Conservation (phyloP, 106 monocot species). For the Narthecium ossifragum region DNA sequence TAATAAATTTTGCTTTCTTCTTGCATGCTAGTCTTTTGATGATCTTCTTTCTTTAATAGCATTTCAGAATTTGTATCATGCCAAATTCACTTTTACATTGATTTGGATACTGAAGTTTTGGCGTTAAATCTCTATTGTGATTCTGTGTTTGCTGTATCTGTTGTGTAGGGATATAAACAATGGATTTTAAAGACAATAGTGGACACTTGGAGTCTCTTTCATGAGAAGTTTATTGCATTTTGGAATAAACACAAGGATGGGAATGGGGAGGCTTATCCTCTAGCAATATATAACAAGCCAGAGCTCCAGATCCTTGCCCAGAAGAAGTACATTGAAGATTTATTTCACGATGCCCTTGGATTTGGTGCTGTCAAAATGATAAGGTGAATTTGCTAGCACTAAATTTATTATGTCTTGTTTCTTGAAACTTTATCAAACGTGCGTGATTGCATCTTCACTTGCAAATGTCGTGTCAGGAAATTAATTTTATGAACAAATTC, state of each 20-base stretch:
- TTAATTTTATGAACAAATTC: too few species aligned
- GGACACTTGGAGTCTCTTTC: conserved; percentile 82
- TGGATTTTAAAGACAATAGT: conserved; percentile 84
- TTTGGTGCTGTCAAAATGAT: conserved; percentile 98
- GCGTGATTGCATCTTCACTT: too few species aligned
- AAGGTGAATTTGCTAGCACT: conserved; percentile 37
- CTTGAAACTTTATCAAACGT: too few species aligned
- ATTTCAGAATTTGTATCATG: too few species aligned
- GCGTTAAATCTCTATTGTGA: too few species aligned
- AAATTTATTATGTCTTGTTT: too few species aligned
- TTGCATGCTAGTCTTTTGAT: too few species aligned
- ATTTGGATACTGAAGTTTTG: too few species aligned
- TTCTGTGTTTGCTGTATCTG: not conserved
- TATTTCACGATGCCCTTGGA: conserved; percentile 88
- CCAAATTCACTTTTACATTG: too few species aligned
- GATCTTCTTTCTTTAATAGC: too few species aligned
- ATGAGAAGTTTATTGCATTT: conserved; percentile 59
- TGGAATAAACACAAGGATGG: conserved; percentile 81
- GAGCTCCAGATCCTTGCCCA: conserved; percentile 49
- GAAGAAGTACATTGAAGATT: conserved; percentile 62
- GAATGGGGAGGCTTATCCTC: conserved; percentile 76
- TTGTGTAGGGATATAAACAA: conserved; percentile 67
- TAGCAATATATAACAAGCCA: conserved; percentile 48
- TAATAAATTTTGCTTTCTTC: too few species aligned
- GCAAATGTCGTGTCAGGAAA: too few species aligned